These are phyloP conservation scores for Yamadazyma scolyti DNA, from an alignment of 805 yeast genomes.

Conservation along the genomic window DNA sequence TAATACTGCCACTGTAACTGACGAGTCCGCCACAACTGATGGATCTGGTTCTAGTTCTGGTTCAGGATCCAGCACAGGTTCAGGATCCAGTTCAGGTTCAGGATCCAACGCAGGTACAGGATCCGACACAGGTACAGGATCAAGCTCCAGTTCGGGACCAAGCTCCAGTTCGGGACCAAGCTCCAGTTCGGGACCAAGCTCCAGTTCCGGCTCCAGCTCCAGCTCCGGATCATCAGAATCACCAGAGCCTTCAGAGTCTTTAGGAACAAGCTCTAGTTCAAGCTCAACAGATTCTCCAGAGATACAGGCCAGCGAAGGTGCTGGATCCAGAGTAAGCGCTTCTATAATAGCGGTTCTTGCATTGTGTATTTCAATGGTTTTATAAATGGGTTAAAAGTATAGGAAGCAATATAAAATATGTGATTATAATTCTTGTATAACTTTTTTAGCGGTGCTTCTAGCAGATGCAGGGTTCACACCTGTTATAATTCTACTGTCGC, in stretches of 20 bases:
- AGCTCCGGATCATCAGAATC: slow-evolving; percentile 1
- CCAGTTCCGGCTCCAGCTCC: slow-evolving; percentile 3
- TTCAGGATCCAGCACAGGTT: slow-evolving; percentile 1
- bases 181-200: slow-evolving; percentile 1
- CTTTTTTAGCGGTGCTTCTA: slow-evolving; percentile 38
- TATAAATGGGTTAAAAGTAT: too few relatives aligned
- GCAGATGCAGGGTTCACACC: slow-evolving; percentile 67
- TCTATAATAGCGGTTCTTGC: too few relatives aligned
- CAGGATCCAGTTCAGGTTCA: slow-evolving; percentile 3
- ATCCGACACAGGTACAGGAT: too few relatives aligned
- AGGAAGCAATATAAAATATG: too few relatives aligned
- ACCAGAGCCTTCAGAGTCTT: too few relatives aligned
- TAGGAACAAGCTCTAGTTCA: too few relatives aligned
- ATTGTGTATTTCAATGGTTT: too few relatives aligned
- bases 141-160: background rate
- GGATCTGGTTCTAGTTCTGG: slow-evolving; percentile 4
- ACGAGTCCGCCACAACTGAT: background rate
- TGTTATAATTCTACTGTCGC: slow-evolving; percentile 59
- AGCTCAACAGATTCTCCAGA: too few relatives aligned
- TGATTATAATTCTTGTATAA: too few relatives aligned
- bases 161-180: slow-evolving; percentile 3
- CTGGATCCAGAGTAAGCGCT: too few relatives aligned
- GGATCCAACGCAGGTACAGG: background rate
- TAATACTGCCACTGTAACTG: slow-evolving; percentile 3
- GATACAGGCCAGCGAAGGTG: too few relatives aligned